Conservation (phyloP, 345 rosid species). For the Fremontodendron californicum region DNA sequence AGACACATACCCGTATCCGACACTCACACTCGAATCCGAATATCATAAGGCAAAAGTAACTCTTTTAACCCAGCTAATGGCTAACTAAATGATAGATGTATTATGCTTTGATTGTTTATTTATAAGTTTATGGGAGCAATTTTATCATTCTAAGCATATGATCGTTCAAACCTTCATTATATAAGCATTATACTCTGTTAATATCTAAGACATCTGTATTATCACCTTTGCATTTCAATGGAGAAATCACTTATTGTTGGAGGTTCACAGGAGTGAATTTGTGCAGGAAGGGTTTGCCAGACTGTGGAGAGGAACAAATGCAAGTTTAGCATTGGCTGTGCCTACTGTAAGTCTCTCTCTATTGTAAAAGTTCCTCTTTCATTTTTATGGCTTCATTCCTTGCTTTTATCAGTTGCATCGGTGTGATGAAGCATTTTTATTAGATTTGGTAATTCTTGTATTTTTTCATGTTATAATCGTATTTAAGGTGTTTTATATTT, state of each 20-base stretch:
- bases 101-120: neutral
- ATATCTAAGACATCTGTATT: neutral
- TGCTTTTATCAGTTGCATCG: neutral
- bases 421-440: neutral
- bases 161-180: neutral
- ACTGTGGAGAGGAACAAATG: slow-evolving; percentile 96
- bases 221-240: neutral
- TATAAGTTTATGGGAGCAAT: neutral
- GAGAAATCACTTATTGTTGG: neutral
- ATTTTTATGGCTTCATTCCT: neutral
- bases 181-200: neutral
- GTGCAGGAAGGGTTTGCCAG: slow-evolving; percentile 86
- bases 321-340: slow-evolving; percentile 82
- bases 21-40: too few relatives aligned
- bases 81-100: neutral
- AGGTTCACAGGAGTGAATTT: slow-evolving; percentile 39
- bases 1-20: too few relatives aligned
- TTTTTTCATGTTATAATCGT: too few relatives aligned
- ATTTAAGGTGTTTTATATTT: neutral
- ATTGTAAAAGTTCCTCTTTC: neutral
- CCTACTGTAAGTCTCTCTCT: slow-evolving; percentile 62
- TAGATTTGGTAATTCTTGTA: too few relatives aligned
- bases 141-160: neutral
- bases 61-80: neutral
- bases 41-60: neutral